These are phyloP conservation scores for Geranium incanum DNA, from an alignment of 441 rosid genomes.

Conservation along the genomic window DNA sequence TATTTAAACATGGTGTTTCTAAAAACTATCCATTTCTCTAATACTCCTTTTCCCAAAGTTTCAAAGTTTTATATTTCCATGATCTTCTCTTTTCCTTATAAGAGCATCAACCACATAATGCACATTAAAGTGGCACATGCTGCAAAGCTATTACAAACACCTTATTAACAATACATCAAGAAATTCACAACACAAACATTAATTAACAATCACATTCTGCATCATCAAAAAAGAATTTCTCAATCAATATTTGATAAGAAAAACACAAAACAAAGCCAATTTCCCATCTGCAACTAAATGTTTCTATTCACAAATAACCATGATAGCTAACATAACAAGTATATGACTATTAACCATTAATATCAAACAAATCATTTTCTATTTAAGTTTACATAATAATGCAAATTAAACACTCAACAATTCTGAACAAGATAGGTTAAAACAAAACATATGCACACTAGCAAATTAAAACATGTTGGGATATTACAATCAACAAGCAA, in stretches of 20 bases:
- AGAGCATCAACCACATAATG: no score
- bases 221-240: background rate
- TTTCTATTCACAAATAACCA: background rate
- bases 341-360: no score
- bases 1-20: no score
- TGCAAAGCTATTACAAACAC: background rate
- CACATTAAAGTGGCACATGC: background rate
- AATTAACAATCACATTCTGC: conserved; percentile 9
- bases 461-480: background rate
- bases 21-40: background rate
- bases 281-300: background rate
- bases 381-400: background rate
- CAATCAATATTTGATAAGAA: no score
- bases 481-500: no score
- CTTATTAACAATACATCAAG: background rate
- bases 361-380: background rate
- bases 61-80: no score
- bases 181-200: no score
- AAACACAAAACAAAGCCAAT: background rate
- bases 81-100: no score
- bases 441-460: background rate
- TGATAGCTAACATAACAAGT: background rate
- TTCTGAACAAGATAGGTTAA: background rate
- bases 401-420: background rate
- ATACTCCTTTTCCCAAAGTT: background rate